These are phyloP conservation scores for Suhomyces tanzawaensis DNA, from an alignment of 805 yeast species.

Conservation along the genomic window DNA sequence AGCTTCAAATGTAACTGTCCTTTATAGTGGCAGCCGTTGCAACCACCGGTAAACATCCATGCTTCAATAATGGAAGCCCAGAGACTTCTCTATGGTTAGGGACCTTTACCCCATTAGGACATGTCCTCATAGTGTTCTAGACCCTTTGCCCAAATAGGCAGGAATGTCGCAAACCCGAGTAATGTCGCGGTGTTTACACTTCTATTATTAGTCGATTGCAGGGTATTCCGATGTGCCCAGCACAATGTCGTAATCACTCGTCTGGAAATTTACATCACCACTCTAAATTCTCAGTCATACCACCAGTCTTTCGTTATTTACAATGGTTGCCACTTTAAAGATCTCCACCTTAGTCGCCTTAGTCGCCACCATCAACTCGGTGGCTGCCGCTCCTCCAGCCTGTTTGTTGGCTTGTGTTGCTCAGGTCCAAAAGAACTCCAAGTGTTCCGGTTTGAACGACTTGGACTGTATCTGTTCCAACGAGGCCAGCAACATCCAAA, in stretches of 20 bases:
- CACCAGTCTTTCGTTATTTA: conserved; percentile 6
- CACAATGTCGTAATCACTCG: not conserved
- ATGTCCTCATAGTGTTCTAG: too few species aligned
- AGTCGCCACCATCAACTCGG: conserved; percentile 41
- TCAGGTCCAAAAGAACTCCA: conserved; percentile 55
- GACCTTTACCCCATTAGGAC: too few species aligned
- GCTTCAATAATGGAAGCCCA: too few species aligned
- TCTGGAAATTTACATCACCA: not conserved
- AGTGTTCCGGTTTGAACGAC: conserved; percentile 60
- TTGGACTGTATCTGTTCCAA: conserved; percentile 66
- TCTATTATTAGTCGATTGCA: not conserved
- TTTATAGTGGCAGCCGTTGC: too few species aligned
- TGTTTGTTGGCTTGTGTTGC: conserved; percentile 88
- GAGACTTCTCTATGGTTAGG: too few species aligned
- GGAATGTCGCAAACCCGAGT: conserved; percentile 7
- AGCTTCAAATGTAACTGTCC: too few species aligned
- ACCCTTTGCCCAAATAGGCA: not conserved
- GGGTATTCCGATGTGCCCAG: not conserved
- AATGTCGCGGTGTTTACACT: conserved; percentile 7
- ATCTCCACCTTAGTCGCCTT: conserved; percentile 29
- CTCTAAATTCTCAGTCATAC: not conserved
- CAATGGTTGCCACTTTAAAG: conserved; percentile 15
- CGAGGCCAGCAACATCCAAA: conserved; percentile 50
- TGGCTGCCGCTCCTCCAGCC: conserved; percentile 77
- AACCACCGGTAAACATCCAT: too few species aligned